Conservation (phyloP, 192 early-diverging fungal species). For the Entomortierella beljakovae region DNA sequence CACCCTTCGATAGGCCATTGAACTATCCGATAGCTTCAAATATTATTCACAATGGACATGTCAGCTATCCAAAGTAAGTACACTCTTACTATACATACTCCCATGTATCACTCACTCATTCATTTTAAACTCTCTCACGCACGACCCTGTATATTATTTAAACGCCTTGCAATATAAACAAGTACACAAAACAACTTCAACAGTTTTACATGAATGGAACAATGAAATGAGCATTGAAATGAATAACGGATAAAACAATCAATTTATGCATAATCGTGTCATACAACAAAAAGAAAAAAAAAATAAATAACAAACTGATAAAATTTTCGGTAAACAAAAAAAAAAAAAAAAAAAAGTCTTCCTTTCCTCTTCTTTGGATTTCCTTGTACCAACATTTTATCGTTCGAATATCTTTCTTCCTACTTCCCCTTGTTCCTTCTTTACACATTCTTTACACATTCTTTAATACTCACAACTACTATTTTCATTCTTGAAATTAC, state of each 20-base stretch:
- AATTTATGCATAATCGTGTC: no score
- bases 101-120: background rate
- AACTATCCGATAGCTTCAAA: background rate
- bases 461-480: background rate
- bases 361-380: background rate
- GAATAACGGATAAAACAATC: no score
- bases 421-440: no score
- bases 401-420: no score
- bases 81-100: background rate
- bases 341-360: slow-evolving; percentile 1
- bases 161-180: background rate
- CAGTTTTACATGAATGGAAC: no score
- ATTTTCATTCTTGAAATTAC: no score
- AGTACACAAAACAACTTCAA: no score
- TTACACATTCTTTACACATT: slow-evolving; percentile 7
- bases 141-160: background rate
- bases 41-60: slow-evolving; percentile 31
- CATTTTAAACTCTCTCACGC: background rate
- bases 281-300: background rate
- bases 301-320: background rate
- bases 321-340: background rate
- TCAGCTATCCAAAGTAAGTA: slow-evolving; percentile 52
- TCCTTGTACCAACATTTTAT: background rate
- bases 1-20: no score
- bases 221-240: no score